Percentiles rank a stretch among this genome's conserved stretches.
These are phyloP conservation scores for Ustilago nuda DNA, from an alignment of 1,284 basidiomycete genomes.

Conservation along the genomic window DNA sequence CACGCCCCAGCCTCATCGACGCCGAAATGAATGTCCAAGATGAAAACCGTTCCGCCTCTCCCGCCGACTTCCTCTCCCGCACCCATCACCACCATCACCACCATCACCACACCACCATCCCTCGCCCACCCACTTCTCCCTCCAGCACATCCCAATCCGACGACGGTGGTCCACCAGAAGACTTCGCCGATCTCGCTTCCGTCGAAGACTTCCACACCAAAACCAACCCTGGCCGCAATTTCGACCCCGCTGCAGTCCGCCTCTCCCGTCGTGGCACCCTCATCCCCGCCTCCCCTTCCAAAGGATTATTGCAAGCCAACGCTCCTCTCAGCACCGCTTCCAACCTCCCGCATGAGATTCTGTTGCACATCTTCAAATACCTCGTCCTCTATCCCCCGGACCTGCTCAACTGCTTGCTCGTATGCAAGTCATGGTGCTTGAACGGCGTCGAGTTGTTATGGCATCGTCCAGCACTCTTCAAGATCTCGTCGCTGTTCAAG, in stretches of 20 bases:
- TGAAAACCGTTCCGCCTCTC: constrained; percentile 37
- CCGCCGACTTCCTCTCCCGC: constrained; percentile 30
- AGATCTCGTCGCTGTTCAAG: constrained; percentile 79
- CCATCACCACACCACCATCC: constrained; percentile 13
- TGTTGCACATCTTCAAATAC: constrained; percentile 91
- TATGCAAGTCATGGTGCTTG: constrained; percentile 92
- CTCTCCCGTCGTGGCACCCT: constrained; percentile 48
- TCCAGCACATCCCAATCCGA: constrained; percentile 65
- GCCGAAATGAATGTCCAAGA: constrained; percentile 41
- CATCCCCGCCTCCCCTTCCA: constrained; percentile 42
- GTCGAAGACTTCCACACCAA: constrained; percentile 35
- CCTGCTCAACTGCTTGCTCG: constrained; percentile 74
- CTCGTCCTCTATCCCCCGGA: constrained; percentile 80
- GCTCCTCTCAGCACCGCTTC: constrained; percentile 38
- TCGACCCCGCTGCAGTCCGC: constrained; percentile 34
- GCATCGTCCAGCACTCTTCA: constrained; percentile 86
- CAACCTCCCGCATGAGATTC: constrained; percentile 84
- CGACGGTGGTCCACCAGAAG: constrained; percentile 49
- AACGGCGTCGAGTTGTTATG: constrained; percentile 94
- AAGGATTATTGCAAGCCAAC: constrained; percentile 21
- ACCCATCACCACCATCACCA: background rate
- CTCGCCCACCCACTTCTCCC: constrained; percentile 59
- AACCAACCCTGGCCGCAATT: constrained; percentile 13
- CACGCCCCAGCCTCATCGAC: constrained; percentile 29
- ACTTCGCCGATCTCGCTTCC: constrained; percentile 56